Evolutionary conservation across 2,329 filamentous ascomycete species (phyloP).

Genomic region (Colletotrichum aenigma): DNA sequence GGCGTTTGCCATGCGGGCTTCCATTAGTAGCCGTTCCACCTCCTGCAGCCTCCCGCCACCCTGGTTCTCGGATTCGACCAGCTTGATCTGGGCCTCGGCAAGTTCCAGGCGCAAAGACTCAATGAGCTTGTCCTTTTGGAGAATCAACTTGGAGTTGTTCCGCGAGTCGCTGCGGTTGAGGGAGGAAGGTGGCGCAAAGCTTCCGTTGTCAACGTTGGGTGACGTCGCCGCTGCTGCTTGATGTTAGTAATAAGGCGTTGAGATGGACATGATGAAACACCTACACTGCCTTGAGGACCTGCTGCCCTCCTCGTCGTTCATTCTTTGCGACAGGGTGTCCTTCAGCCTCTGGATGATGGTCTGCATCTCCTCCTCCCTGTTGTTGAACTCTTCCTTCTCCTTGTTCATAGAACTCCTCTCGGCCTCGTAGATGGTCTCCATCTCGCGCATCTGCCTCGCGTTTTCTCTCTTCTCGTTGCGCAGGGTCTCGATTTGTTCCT

Average conservation of each 20-base stretch:
- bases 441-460: slow-evolving; percentile 82
- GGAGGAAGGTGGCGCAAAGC: slow-evolving; percentile 86
- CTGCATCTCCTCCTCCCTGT: slow-evolving; percentile 89
- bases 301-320: slow-evolving; percentile 60
- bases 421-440: slow-evolving; percentile 90
- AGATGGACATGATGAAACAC: slow-evolving; percentile 25
- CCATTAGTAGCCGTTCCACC: slow-evolving; percentile 88
- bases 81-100: slow-evolving; percentile 92
- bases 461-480: slow-evolving; percentile 86
- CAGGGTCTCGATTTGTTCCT: slow-evolving; percentile 80
- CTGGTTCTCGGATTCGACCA: slow-evolving; percentile 92
- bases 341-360: slow-evolving; percentile 89
- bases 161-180: slow-evolving; percentile 86
- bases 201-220: slow-evolving; percentile 73
- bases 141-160: slow-evolving; percentile 85
- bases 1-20: slow-evolving; percentile 94
- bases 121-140: slow-evolving; percentile 97
- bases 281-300: slow-evolving; percentile 63
- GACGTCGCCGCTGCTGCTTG: slow-evolving; percentile 45
- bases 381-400: slow-evolving; percentile 88
- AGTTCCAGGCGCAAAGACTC: slow-evolving; percentile 90
- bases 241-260: slow-evolving; percentile 1
- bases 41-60: slow-evolving; percentile 87
- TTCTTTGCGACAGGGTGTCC: slow-evolving; percentile 82
- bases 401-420: slow-evolving; percentile 87